These are phyloP conservation scores for Boeremia exigua DNA, from an alignment of 2,329 filamentous ascomycete species.

Conservation along the genomic window DNA sequence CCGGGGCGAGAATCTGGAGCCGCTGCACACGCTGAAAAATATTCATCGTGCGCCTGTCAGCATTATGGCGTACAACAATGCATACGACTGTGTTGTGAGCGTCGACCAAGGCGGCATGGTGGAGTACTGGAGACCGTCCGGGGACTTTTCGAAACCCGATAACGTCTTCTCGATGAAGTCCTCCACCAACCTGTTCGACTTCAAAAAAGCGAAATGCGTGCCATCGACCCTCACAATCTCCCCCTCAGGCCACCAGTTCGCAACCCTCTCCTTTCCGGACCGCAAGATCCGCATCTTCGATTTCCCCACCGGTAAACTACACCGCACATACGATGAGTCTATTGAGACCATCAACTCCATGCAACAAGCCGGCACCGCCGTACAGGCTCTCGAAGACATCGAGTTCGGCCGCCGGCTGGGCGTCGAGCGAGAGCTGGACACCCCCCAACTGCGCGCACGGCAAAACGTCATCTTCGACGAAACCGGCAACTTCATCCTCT, in stretches of 20 bases:
- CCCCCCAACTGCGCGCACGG: conserved; percentile 68
- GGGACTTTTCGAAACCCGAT: conserved; percentile 85
- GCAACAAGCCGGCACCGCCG: conserved; percentile 89
- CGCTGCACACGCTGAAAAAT: conserved; percentile 77
- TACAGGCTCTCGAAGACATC: conserved; percentile 82
- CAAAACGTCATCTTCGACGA: conserved; percentile 94
- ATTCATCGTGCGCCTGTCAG: conserved; percentile 84
- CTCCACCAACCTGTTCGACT: conserved; percentile 91
- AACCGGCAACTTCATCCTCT: conserved; percentile 92
- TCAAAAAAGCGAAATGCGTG: conserved; percentile 88
- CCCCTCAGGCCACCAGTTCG: conserved; percentile 83
- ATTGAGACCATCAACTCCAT: conserved; percentile 87
- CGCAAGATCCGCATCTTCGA: conserved; percentile 93
- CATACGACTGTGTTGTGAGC: conserved; percentile 88
- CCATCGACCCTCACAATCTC: conserved; percentile 85
- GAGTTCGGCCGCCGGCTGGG: conserved; percentile 91
- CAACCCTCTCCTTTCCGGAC: conserved; percentile 89
- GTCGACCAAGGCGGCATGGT: conserved; percentile 91
- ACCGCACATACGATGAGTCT: conserved; percentile 94
- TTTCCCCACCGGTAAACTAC: conserved; percentile 84
- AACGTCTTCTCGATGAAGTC: conserved; percentile 94
- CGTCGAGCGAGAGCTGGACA: conserved; percentile 84
- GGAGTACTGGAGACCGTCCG: conserved; percentile 90
- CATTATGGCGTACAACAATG: conserved; percentile 87
- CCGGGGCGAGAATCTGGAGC: conserved; percentile 76